These are phyloP conservation scores for Dactylellina haptotyla DNA, from an alignment of 2,329 filamentous ascomycete genomes.

Conservation along the genomic window DNA sequence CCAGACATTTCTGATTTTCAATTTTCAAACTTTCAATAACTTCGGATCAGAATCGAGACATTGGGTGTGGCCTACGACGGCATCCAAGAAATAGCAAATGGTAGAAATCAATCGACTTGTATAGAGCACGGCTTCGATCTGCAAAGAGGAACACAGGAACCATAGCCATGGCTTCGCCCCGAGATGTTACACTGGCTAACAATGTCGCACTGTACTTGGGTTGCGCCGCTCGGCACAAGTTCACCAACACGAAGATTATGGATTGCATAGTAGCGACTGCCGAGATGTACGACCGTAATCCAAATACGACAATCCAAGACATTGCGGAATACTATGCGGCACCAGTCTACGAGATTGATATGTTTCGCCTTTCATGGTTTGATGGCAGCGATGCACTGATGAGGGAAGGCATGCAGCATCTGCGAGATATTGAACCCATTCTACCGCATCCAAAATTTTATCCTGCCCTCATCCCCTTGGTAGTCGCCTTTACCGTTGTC, in stretches of 20 bases:
- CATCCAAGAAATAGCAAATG: neutral
- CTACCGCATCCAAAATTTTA: conserved; percentile 39
- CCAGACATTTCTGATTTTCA: neutral
- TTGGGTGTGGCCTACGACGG: neutral
- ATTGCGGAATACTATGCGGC: conserved; percentile 35
- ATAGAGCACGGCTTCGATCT: neutral
- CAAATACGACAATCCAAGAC: conserved; percentile 29
- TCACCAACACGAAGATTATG: conserved; percentile 20
- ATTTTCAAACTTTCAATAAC: neutral
- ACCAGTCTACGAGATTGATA: conserved; percentile 28
- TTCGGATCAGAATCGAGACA: neutral
- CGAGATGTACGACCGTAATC: conserved; percentile 42
- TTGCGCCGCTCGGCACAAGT: conserved; percentile 41
- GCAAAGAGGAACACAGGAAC: too few relatives aligned
- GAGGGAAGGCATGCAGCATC: conserved; percentile 22
- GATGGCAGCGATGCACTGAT: conserved; percentile 18
- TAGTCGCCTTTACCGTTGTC: conserved; percentile 37
- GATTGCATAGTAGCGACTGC: conserved; percentile 24
- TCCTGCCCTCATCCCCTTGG: conserved; percentile 30
- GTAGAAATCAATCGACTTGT: neutral
- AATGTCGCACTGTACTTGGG: conserved; percentile 32
- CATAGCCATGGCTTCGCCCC: conserved; percentile 4
- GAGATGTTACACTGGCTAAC: conserved; percentile 22
- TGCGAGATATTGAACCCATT: conserved; percentile 29
- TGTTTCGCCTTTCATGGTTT: conserved; percentile 16